A percentile compares a stretch with the other conserved stretches of the same genome.
Conservation (phyloP, 2,329 filamentous ascomycete species). For the Lasiodiplodia citricola region DNA sequence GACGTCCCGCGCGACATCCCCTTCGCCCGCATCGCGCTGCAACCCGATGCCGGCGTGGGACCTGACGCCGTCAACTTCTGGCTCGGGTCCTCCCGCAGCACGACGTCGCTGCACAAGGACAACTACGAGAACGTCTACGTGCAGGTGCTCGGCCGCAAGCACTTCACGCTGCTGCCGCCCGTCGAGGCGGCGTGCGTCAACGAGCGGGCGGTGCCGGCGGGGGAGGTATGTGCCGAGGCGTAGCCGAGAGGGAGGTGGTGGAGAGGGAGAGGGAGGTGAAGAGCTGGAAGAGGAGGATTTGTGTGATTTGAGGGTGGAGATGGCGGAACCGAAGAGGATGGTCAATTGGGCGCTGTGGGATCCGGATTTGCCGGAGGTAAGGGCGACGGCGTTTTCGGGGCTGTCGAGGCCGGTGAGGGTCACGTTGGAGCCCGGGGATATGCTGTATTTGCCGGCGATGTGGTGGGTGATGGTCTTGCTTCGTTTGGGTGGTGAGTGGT, state of each 20-base stretch:
- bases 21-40: conserved; percentile 75
- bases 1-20: conserved; percentile 69
- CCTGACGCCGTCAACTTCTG: conserved; percentile 84
- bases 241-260: neutral
- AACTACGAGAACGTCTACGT: conserved; percentile 88
- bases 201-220: conserved; percentile 63
- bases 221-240: conserved; percentile 61
- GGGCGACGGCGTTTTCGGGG: conserved; percentile 63
- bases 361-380: conserved; percentile 62
- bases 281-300: conserved; percentile 10
- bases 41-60: conserved; percentile 41
- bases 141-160: conserved; percentile 73
- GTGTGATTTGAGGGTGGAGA: conserved; percentile 36
- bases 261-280: no score
- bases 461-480: conserved; percentile 61
- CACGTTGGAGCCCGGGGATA: conserved; percentile 73
- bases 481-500: neutral
- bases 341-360: conserved; percentile 79
- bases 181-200: conserved; percentile 71
- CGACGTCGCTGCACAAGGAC: conserved; percentile 78
- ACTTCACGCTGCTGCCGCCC: conserved; percentile 77
- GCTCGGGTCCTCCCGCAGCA: conserved; percentile 73
- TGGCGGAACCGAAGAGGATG: conserved; percentile 46
- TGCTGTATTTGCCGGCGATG: conserved; percentile 81
- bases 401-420: conserved; percentile 68